Percentiles rank a stretch among this genome's conserved stretches.
These are phyloP conservation scores for Zostera marina DNA, from an alignment of 116 monocot genomes.

Conservation along the genomic window DNA sequence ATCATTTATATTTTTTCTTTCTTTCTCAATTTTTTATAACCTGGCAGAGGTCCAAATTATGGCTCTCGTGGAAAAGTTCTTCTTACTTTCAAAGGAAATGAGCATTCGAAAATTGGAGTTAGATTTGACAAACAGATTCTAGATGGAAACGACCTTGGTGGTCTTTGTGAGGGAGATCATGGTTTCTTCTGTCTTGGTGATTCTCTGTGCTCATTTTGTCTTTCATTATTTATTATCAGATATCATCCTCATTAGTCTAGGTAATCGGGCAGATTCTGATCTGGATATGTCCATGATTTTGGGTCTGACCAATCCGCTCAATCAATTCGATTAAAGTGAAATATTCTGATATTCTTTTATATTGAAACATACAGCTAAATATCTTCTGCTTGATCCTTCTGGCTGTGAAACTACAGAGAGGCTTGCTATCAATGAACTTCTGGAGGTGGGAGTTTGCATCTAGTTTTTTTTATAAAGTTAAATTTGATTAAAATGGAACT, in stretches of 20 bases:
- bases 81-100: conserved; percentile 91
- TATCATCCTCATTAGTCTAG: no score
- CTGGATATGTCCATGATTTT: no score
- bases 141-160: conserved; percentile 91
- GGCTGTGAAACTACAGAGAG: conserved; percentile 53
- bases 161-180: conserved; percentile 89
- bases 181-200: conserved; percentile 88
- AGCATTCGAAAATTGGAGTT: conserved; percentile 86
- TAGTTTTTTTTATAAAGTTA: background rate
- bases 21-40: background rate
- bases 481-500: no score
- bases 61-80: conserved; percentile 85
- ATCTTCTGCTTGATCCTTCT: conserved; percentile 47
- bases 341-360: background rate
- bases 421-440: conserved; percentile 58
- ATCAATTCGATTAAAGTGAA: background rate
- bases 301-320: no score
- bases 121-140: conserved; percentile 87
- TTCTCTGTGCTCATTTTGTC: conserved; percentile 1
- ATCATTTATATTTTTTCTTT: no score
- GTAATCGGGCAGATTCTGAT: no score
- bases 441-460: conserved; percentile 32
- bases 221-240: no score
- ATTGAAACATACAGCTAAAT: conserved; percentile 39
- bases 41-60: conserved; percentile 67